Evolutionary conservation across 2,329 filamentous ascomycete species (phyloP), one percentile per base, ranked within the genome.

Genomic region (Penicillium sp.): DNA sequence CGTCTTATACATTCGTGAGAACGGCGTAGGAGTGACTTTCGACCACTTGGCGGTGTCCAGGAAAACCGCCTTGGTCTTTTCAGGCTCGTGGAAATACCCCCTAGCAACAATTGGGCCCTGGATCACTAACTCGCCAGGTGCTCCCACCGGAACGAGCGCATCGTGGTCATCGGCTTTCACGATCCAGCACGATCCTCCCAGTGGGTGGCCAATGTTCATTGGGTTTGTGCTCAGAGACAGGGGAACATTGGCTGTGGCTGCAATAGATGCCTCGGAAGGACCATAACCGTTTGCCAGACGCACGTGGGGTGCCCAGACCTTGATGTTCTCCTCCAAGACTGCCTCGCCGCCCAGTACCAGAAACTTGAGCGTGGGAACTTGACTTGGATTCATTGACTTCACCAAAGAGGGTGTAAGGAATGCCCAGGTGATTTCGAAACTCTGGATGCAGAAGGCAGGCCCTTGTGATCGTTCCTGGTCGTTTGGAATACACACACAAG

Each of bases 401-500:
- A 49, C 50, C 27, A 56, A 31, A 1, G 55, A 48, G 13, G 51
- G 47, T 1, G 52, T 54, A 16, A 57, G 22, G 40, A 48, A 48
- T 3, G 53, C 52, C 11, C 41, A 44, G 1, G 36, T 54, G 8
- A 54, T 53, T 13, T 22, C 21, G 18, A 51, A 27, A 27, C 24
- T 11, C 8, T 39, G 43, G 14, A 44, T 48, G 16, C 31, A 32
- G 31, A 39, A 36, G 18, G 40, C 39, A 36, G 41, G 32, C 18
- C 42, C 18, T 9, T 36, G 36, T 5, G 24, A 67, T 27, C 73
- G 68, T 10, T 72, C 67, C 50, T 68, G 45, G 59, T 72, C 55
- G 55, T 67, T 67, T 1, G 72, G 73, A 5, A 77, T 69, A 50
- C 74, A 77, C 18, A 77, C 61, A 18, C 68, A 72, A 14, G 72